Base-by-base conservation (phyloP, 306 rosid species). In the Inga oerstediana region DNA sequence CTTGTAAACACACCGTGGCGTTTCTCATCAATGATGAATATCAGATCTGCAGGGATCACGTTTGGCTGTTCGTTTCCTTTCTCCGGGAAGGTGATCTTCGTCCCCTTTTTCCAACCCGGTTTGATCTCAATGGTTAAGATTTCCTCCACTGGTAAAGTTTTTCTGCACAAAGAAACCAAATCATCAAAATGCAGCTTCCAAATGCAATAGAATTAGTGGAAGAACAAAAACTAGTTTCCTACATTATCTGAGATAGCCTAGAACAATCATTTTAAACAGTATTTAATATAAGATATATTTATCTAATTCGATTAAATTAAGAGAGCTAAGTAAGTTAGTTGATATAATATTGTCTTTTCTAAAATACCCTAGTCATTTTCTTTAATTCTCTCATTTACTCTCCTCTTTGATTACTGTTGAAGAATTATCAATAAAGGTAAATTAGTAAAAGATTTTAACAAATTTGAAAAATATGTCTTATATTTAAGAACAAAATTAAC, bases 21-120 rank as follows among this genome's bases (percentile, higher is more conserved):
- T 78, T 95, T 95, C 90, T 95, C 98, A 52, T 93, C 97, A 43
- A 95, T 85, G 22, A 93, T 80, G 80, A 95, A 95, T 45, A 91
- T 89, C 16, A 95, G 88, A 85, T 95, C 98, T 4, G 98, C 92
- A 11, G 98, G 91, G 37, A 90, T 86, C 16, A 92, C 83, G 77
- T 91, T 88, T 68, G 88, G 95, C 24, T 88, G 93, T 86, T 92
- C 93, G 51, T 93, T 89, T 64, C 98, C 98, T 83, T 92, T 95
- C 89, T 92, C 97, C 0, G 91, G 94, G 88, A 93, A 95, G 3
- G 98, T 95, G 75, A 95, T 89, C 74, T 95, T 95, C 15, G 98
- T 95, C 66, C 98, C 98, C 83, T 93, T 95, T 80, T 95, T 93
- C 98, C 98, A 95, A 22, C 98, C 98, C 2, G 98, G 98, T 84